Conservation (phyloP, 257 asterid genomes). For the Nemophila menziesii region DNA sequence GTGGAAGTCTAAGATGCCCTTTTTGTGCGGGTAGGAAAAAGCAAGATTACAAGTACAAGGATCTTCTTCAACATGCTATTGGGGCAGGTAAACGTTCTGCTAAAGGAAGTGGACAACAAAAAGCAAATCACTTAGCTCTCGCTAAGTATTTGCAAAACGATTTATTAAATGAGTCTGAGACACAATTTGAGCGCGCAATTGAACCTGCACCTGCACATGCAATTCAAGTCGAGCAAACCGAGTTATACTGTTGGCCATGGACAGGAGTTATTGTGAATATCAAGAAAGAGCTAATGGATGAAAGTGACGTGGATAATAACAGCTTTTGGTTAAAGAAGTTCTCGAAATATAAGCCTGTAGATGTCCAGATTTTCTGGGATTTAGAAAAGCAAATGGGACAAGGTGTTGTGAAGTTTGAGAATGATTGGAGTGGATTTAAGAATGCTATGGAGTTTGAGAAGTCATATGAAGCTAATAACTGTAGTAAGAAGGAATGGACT, state of each 20-base stretch:
- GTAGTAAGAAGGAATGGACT: constrained; percentile 43
- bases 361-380: constrained; percentile 38
- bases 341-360: constrained; percentile 35
- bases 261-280: constrained; percentile 55
- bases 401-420: constrained; percentile 37
- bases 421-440: constrained; percentile 55
- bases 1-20: constrained; percentile 77
- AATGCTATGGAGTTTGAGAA: constrained; percentile 55
- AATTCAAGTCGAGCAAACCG: constrained; percentile 31
- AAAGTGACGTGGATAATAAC: constrained; percentile 15
- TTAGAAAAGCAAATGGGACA: constrained; percentile 18
- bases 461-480: constrained; percentile 33
- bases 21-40: constrained; percentile 94
- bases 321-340: constrained; percentile 36
- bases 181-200: constrained; percentile 31
- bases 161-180: constrained; percentile 40
- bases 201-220: constrained; percentile 22
- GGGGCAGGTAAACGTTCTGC: constrained; percentile 76
- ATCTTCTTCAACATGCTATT: constrained; percentile 71
- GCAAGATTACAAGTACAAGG: constrained; percentile 78
- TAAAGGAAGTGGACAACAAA: constrained; percentile 49
- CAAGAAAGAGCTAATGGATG: constrained; percentile 20
- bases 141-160: constrained; percentile 47
- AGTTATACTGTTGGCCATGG: constrained; percentile 82
- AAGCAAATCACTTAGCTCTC: constrained; percentile 74